Evolutionary conservation across 1,139 yeast species (phyloP).

Genomic region (Suhomyces bokatorum): DNA sequence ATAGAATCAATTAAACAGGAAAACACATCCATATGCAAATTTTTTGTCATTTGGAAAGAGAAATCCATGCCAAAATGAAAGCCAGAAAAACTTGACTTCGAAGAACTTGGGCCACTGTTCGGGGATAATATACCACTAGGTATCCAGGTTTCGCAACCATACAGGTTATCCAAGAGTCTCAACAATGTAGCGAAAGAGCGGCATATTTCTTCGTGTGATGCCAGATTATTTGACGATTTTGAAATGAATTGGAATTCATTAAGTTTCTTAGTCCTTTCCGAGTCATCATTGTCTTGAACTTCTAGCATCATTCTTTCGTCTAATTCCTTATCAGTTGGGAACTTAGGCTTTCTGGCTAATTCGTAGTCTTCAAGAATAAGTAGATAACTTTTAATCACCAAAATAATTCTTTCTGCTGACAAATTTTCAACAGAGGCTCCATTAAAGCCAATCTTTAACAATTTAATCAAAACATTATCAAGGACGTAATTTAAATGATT

Average conservation of each 20-base stretch:
- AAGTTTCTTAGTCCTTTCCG: slow-evolving; percentile 7
- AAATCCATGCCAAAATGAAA: slow-evolving; percentile 59
- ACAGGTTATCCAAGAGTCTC: slow-evolving; percentile 57
- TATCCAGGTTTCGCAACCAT: slow-evolving; percentile 48
- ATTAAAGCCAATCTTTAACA: slow-evolving; percentile 56
- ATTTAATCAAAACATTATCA: slow-evolving; percentile 71
- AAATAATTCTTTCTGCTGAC: slow-evolving; percentile 66
- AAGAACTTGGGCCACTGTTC: slow-evolving; percentile 4
- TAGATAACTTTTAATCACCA: slow-evolving; percentile 72
- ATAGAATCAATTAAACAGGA: slow-evolving; percentile 66
- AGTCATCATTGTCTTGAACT: slow-evolving; percentile 2
- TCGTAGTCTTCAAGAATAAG: slow-evolving; percentile 64
- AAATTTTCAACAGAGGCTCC: slow-evolving; percentile 60
- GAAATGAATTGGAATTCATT: slow-evolving; percentile 42
- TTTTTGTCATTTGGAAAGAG: slow-evolving; percentile 31
- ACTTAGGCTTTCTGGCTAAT: slow-evolving; percentile 61
- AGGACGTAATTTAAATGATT: slow-evolving; percentile 77
- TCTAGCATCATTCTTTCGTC: slow-evolving; percentile 20
- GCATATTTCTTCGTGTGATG: slow-evolving; percentile 75
- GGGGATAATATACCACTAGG: slow-evolving; percentile 17
- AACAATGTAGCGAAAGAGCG: slow-evolving; percentile 60
- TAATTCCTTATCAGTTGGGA: slow-evolving; percentile 67
- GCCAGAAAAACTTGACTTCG: slow-evolving; percentile 35
- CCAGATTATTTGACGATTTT: slow-evolving; percentile 45
- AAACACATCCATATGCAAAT: slow-evolving; percentile 59